Base-by-base conservation (phyloP, 2,329 filamentous ascomycete species). In the Epichloe brachyelytri region DNA sequence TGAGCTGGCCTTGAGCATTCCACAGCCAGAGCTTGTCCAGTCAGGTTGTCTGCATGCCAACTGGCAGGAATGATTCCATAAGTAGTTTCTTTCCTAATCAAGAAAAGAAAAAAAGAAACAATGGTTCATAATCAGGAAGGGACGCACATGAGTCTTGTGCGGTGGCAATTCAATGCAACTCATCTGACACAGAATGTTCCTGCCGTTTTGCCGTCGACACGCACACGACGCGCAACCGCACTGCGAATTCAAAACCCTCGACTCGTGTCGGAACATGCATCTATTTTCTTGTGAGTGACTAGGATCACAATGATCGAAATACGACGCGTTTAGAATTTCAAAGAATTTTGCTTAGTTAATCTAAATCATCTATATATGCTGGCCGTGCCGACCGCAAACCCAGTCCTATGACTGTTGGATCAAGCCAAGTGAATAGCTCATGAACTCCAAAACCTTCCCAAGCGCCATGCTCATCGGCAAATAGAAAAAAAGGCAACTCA, bases 381-480 rank as follows among this genome's bases (percentile, higher is more conserved):
- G 36, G 37, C 43, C 20, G 20, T 19, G 33, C 26, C 22, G 46
- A 36, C 36, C 8, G 3, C 12, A 43, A 37, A 43, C 37, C 37
- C 53, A 45, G 20, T 45, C 38, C 30, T 43, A 49, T 7, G 17
- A 49, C n/a, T 17, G 19, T 43, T 40, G 37, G 11, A 5, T 19
- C 26, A 36, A 46, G 30, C 37, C 37, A 17, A 34, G 22, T 26
- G 22, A 33, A n/a, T 15, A 40, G 20, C 34, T 38, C 19, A 36
- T 36, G 48, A 51, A 57, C 55, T 54, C 53, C 57, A 47, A 37
- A 46, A 5, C 51, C 51, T 33, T 54, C 52, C 58, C 48, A 49
- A 54, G 57, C 57, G 58, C 58, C 58, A 53, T 59, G 56, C 56
- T 57, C 39, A 37, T 55, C 41, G 50, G 53, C 52, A 33, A 51